Percentiles rank a stretch among this genome's conserved stretches.
Evolutionary conservation across 2,329 filamentous ascomycete genomes (phyloP).

Genomic region (Lachnellula occidentalis): DNA sequence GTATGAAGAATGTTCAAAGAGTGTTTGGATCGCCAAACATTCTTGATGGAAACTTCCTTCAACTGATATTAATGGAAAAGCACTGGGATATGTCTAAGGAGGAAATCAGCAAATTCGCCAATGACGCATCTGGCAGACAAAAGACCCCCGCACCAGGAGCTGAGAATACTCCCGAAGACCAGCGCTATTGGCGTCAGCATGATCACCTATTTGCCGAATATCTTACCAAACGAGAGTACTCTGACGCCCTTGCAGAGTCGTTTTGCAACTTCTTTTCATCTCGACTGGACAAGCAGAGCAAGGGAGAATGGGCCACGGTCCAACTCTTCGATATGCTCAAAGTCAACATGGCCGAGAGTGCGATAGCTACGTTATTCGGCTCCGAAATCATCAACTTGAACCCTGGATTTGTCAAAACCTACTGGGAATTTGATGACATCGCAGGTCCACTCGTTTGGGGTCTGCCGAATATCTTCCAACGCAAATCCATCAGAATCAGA

Average conservation of each 20-base stretch:
- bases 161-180: neutral
- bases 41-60: neutral
- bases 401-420: slow-evolving; percentile 9
- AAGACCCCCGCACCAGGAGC: neutral
- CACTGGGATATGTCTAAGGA: neutral
- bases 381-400: slow-evolving; percentile 10
- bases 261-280: neutral
- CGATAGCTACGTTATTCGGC: slow-evolving; percentile 8
- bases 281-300: neutral
- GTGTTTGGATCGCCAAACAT: neutral
- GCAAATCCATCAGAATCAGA: slow-evolving; percentile 2
- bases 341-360: slow-evolving; percentile 11
- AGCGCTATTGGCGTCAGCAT: neutral
- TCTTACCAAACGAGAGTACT: neutral
- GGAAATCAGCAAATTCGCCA: neutral
- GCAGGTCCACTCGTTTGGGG: slow-evolving; percentile 10
- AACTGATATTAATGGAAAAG: neutral
- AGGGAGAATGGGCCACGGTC: neutral
- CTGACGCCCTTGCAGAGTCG: neutral
- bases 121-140: neutral
- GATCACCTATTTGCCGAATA: neutral
- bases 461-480: slow-evolving; percentile 7
- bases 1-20: neutral
- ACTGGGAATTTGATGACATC: slow-evolving; percentile 13
- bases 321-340: slow-evolving; percentile 10